Conservation (phyloP, 768 basidiomycete species). For the Lentinula detonsa region DNA sequence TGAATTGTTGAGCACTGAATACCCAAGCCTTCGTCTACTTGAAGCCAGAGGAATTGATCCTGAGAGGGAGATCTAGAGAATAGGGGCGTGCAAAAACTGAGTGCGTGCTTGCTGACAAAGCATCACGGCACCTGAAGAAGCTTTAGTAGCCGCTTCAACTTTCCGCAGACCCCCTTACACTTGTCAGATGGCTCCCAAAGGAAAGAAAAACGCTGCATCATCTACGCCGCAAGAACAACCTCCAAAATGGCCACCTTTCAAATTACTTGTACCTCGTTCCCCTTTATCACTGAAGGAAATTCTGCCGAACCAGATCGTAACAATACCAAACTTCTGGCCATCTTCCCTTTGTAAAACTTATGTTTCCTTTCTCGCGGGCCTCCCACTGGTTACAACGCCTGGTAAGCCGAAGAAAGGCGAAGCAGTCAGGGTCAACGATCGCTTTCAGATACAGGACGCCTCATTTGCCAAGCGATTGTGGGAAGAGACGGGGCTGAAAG, state of each 20-base stretch:
- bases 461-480: background rate
- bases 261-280: background rate
- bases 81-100: no score
- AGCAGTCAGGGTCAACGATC: constrained; percentile 4
- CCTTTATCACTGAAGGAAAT: background rate
- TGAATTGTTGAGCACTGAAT: no score
- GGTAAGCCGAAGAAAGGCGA: constrained; percentile 5
- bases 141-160: no score
- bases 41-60: no score
- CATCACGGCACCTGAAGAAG: no score
- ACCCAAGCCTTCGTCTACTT: no score
- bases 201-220: background rate
- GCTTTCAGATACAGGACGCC: constrained; percentile 1
- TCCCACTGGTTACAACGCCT: background rate
- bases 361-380: background rate
- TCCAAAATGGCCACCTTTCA: background rate
- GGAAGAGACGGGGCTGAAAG: constrained; percentile 3
- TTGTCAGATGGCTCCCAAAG: background rate
- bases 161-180: no score
- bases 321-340: background rate
- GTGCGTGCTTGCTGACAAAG: no score
- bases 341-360: constrained; percentile 1
- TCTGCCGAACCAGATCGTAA: background rate
- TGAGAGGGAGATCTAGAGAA: no score
- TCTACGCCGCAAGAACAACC: background rate